These are phyloP conservation scores for Eucalyptus cloeziana DNA, from an alignment of 345 rosid genomes.

Conservation along the genomic window DNA sequence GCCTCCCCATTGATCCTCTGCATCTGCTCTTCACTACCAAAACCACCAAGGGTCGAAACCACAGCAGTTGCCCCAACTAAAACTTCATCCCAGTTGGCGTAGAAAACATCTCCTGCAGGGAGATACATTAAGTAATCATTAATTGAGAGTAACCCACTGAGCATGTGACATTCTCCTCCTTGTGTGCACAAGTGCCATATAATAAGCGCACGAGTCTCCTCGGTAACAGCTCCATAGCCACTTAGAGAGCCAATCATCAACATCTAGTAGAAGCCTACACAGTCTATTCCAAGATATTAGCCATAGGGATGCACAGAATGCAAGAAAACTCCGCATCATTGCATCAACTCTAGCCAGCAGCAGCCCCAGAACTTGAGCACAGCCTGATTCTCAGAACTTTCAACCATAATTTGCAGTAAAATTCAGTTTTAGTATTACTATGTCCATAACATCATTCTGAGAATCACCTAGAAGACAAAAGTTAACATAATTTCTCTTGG, in stretches of 20 bases:
- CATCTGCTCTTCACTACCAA: conserved; percentile 92
- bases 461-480: not conserved
- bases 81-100: conserved; percentile 91
- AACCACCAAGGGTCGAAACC: conserved; percentile 88
- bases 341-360: not conserved
- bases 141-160: not conserved
- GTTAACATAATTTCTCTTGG: not conserved
- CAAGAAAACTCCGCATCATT: not conserved
- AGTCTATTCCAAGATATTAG: not conserved
- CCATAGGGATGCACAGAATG: not conserved
- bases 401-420: not conserved
- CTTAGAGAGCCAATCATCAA: not conserved
- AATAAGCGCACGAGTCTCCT: not conserved
- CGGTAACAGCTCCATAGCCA: not conserved
- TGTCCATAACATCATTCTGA: not conserved
- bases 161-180: not conserved
- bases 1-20: conserved; percentile 85
- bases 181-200: not conserved
- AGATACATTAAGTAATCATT: not conserved
- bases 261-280: not conserved
- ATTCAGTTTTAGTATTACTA: not conserved
- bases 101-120: conserved; percentile 81
- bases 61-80: conserved; percentile 82
- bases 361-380: not conserved
- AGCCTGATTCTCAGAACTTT: not conserved